These are phyloP conservation scores for Colletotrichum sp. DNA, from an alignment of 2,329 filamentous ascomycete species.

Conservation along the genomic window DNA sequence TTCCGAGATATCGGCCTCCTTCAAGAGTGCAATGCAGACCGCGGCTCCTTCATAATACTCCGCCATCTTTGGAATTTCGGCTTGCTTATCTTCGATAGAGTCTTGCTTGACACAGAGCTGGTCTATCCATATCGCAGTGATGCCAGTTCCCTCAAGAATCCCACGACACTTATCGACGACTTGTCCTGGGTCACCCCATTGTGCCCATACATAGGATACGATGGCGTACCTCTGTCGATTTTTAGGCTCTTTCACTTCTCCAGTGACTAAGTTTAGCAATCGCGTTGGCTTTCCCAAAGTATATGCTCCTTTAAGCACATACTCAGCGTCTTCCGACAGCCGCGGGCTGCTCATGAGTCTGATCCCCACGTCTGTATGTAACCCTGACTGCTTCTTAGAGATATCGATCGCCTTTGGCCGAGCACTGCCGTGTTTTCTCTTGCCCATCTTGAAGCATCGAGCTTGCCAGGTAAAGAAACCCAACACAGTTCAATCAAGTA, in stretches of 20 bases:
- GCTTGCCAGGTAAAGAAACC: background rate
- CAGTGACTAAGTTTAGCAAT: background rate
- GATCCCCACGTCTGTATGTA: rapidly evolving
- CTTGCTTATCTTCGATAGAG: background rate
- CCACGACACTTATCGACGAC: background rate
- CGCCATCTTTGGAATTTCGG: background rate
- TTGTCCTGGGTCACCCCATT: background rate
- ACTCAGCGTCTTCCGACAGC: background rate
- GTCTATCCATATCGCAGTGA: background rate
- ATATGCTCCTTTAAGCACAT: background rate
- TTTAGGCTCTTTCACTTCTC: background rate
- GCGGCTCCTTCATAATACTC: rapidly evolving
- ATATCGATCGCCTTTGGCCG: background rate
- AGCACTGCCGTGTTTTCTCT: background rate
- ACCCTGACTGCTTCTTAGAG: rapidly evolving
- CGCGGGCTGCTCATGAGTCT: rapidly evolving
- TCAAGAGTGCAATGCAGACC: background rate
- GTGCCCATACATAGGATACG: background rate
- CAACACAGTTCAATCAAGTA: background rate
- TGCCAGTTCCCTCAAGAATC: background rate
- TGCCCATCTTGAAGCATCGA: background rate
- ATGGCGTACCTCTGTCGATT: background rate
- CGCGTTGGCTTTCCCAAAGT: background rate
- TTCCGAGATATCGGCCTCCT: background rate
- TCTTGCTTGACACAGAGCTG: background rate